Conservation (phyloP, 345 rosid genomes). For the Lepidium aucheri region DNA sequence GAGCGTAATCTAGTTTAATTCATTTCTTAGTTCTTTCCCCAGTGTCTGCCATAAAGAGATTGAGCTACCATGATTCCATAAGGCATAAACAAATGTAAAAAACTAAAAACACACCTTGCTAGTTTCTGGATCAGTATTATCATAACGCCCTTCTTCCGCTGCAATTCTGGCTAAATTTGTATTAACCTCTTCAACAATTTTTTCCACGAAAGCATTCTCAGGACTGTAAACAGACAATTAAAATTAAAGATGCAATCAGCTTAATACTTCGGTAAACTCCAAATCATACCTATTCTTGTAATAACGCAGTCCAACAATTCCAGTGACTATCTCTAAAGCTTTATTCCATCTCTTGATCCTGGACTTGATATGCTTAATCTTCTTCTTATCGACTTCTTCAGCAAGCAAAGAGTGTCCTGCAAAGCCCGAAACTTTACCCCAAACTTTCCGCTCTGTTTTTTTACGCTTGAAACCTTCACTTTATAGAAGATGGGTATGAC, state of each 20-base stretch:
- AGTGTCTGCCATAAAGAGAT: not conserved
- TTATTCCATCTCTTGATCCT: not conserved
- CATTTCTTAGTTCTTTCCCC: too few relatives aligned
- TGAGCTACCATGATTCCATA: not conserved
- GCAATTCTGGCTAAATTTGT: not conserved
- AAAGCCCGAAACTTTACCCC: not conserved
- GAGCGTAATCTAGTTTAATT: not conserved
- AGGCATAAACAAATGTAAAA: not conserved
- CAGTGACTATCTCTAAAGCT: not conserved
- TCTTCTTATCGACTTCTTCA: not conserved
- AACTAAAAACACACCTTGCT: not conserved
- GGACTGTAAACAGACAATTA: not conserved
- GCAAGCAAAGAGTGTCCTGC: not conserved
- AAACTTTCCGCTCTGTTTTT: slow-evolving; percentile 1
- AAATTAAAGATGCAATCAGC: not conserved
- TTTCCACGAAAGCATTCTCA: not conserved
- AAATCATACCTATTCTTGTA: not conserved
- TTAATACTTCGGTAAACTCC: not conserved
- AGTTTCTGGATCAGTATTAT: not conserved
- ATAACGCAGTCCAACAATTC: not conserved
- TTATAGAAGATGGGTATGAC: slow-evolving; percentile 2
- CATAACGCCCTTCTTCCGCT: not conserved
- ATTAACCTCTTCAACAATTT: not conserved
- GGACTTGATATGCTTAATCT: not conserved
- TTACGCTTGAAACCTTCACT: not conserved